A percentile compares a stretch with the other conserved stretches of the same genome.
phyloP scores from a whole-genome alignment of 495 filamentous ascomycete genomes.

The Talaromyces liani region DNA sequence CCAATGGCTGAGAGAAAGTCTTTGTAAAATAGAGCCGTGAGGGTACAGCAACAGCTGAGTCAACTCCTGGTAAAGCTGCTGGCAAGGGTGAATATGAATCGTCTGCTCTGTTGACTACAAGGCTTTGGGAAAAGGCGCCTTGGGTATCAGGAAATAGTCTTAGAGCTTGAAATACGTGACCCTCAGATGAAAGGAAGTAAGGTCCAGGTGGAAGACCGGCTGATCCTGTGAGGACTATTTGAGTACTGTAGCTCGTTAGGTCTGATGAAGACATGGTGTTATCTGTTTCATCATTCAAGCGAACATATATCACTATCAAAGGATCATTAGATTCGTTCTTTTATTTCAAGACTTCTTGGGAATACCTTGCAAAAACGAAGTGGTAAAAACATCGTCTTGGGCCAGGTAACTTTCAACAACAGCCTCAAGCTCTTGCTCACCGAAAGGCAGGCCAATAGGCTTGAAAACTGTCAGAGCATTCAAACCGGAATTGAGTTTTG shows the following conservation, averaged over 20 bases:
- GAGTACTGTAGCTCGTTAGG: neutral
- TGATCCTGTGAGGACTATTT: neutral
- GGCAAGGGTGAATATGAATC: conserved; percentile 31
- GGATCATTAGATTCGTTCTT: conserved; percentile 2
- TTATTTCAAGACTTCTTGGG: neutral
- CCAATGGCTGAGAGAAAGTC: conserved; percentile 25
- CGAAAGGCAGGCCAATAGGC: neutral
- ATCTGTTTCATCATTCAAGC: neutral
- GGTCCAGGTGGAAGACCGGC: conserved; percentile 33
- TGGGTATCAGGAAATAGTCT: conserved; percentile 35
- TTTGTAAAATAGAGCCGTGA: conserved; percentile 32
- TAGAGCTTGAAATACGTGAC: conserved; percentile 29
- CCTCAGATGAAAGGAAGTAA: conserved; percentile 35
- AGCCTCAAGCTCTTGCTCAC: conserved; percentile 11
- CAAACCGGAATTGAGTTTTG: neutral
- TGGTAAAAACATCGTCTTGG: conserved; percentile 37
- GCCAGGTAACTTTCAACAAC: conserved; percentile 20
- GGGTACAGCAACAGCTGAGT: conserved; percentile 28
- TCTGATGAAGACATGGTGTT: neutral
- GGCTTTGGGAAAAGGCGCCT: conserved; percentile 26
- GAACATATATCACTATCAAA: neutral
- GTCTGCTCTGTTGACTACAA: conserved; percentile 23
- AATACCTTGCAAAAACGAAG: conserved; percentile 25
- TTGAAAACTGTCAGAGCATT: neutral
- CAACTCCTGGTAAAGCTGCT: conserved; percentile 16